A percentile compares a stretch with the other conserved stretches of the same genome.
Evolutionary conservation across 371 early-diverging fungal species (phyloP).

Genomic region (Sporodiniella umbellata): DNA sequence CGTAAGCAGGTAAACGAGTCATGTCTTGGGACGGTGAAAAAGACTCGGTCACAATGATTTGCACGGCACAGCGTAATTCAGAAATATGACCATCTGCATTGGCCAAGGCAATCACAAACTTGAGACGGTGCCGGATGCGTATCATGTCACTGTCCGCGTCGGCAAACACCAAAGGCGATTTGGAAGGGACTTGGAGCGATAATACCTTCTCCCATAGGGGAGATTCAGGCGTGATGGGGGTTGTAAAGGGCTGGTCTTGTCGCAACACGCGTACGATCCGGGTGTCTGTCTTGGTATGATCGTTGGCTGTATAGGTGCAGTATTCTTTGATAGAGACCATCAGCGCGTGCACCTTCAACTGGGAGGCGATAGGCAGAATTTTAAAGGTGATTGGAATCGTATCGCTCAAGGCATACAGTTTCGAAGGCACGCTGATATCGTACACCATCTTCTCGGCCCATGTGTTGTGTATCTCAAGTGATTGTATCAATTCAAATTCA

Average conservation of each 20-base stretch:
- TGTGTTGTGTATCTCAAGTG: conserved; percentile 21
- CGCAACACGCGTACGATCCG: conserved; percentile 17
- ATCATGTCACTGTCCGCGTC: conserved; percentile 26
- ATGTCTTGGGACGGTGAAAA: conserved; percentile 17
- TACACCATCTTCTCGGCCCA: conserved; percentile 33
- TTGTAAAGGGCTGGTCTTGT: conserved; percentile 16
- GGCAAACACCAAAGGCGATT: conserved; percentile 12
- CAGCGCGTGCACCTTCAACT: conserved; percentile 15
- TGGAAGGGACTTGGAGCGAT: conserved; percentile 11
- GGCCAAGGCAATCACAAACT: conserved; percentile 15
- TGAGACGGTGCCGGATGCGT: conserved; percentile 21
- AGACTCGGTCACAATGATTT: conserved; percentile 18
- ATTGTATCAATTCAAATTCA: conserved; percentile 22
- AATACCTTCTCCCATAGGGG: conserved; percentile 15
- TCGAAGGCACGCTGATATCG: conserved; percentile 24
- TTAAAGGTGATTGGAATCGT: conserved; percentile 25
- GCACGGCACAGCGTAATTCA: conserved; percentile 25
- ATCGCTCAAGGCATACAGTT: conserved; percentile 17
- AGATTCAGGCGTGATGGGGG: neutral
- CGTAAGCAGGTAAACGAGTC: conserved; percentile 21
- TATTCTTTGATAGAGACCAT: conserved; percentile 22
- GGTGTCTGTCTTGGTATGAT: conserved; percentile 18
- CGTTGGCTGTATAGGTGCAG: conserved; percentile 21
- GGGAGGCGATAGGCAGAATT: conserved; percentile 19
- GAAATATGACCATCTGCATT: conserved; percentile 29